Conservation (phyloP, 225 moss, liverwort and hornwort species). For the Sphagnum contortum region DNA sequence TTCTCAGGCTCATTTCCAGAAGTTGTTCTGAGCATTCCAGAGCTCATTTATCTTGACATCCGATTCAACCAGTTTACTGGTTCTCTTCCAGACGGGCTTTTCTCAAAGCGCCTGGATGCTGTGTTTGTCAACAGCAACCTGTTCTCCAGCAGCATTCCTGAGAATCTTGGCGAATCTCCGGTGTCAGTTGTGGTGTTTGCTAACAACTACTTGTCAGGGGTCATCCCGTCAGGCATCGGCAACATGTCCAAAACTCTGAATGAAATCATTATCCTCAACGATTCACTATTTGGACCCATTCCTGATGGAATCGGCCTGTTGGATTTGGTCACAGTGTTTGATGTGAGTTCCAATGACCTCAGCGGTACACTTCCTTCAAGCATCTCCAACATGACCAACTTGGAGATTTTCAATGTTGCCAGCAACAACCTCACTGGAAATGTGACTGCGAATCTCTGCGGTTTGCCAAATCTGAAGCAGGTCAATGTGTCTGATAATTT, state of each 20-base stretch:
- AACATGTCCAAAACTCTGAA: conserved; percentile 27
- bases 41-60: conserved; percentile 51
- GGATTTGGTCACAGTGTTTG: conserved; percentile 36
- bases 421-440: conserved; percentile 48
- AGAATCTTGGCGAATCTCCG: conserved; percentile 48
- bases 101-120: conserved; percentile 56
- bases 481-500: conserved; percentile 56
- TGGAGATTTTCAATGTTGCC: conserved; percentile 33
- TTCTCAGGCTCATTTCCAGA: conserved; percentile 52
- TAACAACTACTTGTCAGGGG: conserved; percentile 50
- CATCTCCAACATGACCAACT: conserved; percentile 26
- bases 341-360: conserved; percentile 48
- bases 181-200: conserved; percentile 76
- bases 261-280: conserved; percentile 55
- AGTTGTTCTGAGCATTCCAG: conserved; percentile 33
- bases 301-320: conserved; percentile 45
- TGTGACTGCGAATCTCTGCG: conserved; percentile 37
- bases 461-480: conserved; percentile 23
- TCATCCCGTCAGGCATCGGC: conserved; percentile 44
- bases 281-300: conserved; percentile 39
- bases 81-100: conserved; percentile 46
- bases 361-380: conserved; percentile 42
- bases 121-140: conserved; percentile 72
- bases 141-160: conserved; percentile 62
- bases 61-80: conserved; percentile 72